Evolutionary conservation across 441 rosid genomes (phyloP).

Genomic region (Pelargonium cotyledonis): DNA sequence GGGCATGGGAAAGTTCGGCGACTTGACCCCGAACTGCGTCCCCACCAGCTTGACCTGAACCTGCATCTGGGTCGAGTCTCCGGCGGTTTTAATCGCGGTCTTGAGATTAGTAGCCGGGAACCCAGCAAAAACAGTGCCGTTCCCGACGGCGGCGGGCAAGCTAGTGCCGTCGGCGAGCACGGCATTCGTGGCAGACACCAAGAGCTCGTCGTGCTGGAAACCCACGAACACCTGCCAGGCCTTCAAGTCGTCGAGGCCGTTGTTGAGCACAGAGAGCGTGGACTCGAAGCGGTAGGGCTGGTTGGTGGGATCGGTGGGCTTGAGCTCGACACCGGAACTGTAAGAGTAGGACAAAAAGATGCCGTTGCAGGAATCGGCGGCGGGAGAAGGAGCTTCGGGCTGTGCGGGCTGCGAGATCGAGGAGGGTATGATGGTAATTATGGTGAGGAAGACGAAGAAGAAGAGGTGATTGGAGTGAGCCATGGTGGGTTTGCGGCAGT

Average conservation of each 20-base stretch:
- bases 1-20: slow-evolving; percentile 61
- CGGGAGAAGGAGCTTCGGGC: slow-evolving; percentile 37
- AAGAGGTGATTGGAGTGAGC: slow-evolving; percentile 5
- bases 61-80: slow-evolving; percentile 71
- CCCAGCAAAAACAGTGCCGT: slow-evolving; percentile 73
- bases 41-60: slow-evolving; percentile 65
- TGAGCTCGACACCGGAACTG: slow-evolving; percentile 43
- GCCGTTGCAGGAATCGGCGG: slow-evolving; percentile 62
- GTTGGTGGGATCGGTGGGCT: slow-evolving; percentile 44
- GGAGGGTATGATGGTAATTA: slow-evolving; percentile 22
- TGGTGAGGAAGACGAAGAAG: slow-evolving; percentile 21
- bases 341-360: slow-evolving; percentile 56
- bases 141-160: slow-evolving; percentile 55
- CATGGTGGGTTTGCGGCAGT: slow-evolving; percentile 14
- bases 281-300: slow-evolving; percentile 87
- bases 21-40: slow-evolving; percentile 77
- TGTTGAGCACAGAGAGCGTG: slow-evolving; percentile 55
- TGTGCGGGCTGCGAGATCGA: slow-evolving; percentile 33
- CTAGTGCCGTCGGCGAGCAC: slow-evolving; percentile 61
- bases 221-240: slow-evolving; percentile 75
- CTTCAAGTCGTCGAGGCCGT: slow-evolving; percentile 59
- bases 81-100: slow-evolving; percentile 85
- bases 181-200: slow-evolving; percentile 69
- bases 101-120: slow-evolving; percentile 73
- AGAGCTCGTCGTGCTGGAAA: slow-evolving; percentile 55